phyloP scores from a whole-genome alignment of 768 basidiomycete genomes.

The Paxillus rubicundulus region DNA sequence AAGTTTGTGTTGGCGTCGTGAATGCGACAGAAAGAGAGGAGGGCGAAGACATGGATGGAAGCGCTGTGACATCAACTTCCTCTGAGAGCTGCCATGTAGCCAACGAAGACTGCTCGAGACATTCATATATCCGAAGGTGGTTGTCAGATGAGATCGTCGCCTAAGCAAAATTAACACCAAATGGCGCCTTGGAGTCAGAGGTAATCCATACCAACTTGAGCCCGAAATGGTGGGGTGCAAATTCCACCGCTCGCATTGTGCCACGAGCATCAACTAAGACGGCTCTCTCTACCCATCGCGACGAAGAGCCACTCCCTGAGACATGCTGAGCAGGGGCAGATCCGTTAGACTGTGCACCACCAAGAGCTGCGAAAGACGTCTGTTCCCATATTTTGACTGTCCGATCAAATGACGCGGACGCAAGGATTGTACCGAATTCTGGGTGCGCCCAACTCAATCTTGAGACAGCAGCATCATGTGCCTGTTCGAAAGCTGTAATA shows the following conservation, averaged over 20 bases:
- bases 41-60: constrained; percentile 44
- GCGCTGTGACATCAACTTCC: constrained; percentile 68
- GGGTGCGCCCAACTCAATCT: constrained; percentile 90
- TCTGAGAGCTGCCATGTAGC: constrained; percentile 74
- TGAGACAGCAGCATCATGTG: constrained; percentile 90
- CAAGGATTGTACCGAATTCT: constrained; percentile 84
- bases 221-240: constrained; percentile 84
- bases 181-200: not conserved
- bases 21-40: constrained; percentile 54
- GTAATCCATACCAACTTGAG: constrained; percentile 69
- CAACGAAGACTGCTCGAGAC: constrained; percentile 69
- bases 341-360: constrained; percentile 26
- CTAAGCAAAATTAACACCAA: constrained; percentile 36
- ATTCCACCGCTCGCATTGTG: constrained; percentile 82
- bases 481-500: constrained; percentile 45
- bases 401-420: constrained; percentile 86
- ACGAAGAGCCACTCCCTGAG: constrained; percentile 24
- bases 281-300: constrained; percentile 72
- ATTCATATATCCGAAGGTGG: constrained; percentile 85
- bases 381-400: constrained; percentile 94
- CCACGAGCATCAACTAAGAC: constrained; percentile 82
- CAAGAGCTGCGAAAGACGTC: constrained; percentile 32
- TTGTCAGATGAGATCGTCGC: constrained; percentile 90
- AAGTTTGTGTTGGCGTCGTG: constrained; percentile 72
- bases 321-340: constrained; percentile 12